These are phyloP conservation scores for Bassia scoparia DNA, from an alignment of 148 eudicot genomes.

Conservation along the genomic window DNA sequence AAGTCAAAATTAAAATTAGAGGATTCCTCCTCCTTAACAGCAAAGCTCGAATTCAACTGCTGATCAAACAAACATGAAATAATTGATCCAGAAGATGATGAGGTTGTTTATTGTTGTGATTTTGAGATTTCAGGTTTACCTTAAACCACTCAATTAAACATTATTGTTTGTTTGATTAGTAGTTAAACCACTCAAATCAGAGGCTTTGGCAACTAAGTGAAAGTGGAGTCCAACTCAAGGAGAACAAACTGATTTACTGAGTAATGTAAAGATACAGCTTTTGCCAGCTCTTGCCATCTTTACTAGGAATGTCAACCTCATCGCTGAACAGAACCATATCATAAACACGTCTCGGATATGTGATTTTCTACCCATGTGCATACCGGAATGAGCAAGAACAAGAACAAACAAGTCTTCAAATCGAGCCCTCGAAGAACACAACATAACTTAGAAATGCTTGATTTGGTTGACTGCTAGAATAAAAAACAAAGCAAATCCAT, in stretches of 20 bases:
- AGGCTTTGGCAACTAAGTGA: conserved; percentile 66
- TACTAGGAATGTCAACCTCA: conserved; percentile 55
- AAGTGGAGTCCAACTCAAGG: conserved; percentile 75
- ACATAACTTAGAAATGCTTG: conserved; percentile 45
- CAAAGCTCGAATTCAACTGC: too few relatives aligned
- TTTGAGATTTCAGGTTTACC: too few relatives aligned
- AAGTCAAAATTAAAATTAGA: too few relatives aligned
- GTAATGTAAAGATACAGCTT: conserved; percentile 64
- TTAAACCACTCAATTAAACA: too few relatives aligned
- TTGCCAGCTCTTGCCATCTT: conserved; percentile 90
- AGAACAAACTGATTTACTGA: conserved; percentile 66
- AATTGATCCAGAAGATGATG: too few relatives aligned
- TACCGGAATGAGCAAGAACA: conserved; percentile 50
- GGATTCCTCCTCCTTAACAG: too few relatives aligned
- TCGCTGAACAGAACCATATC: conserved; percentile 77
- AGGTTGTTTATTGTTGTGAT: too few relatives aligned
- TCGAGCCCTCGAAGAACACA: conserved; percentile 65
- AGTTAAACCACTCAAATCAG: too few relatives aligned
- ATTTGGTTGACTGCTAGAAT: conserved; percentile 41
- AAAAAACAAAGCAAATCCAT: conserved; percentile 14
- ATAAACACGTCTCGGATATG: conserved; percentile 69
- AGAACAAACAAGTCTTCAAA: conserved; percentile 49
- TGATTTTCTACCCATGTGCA: conserved; percentile 66
- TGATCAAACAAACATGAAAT: too few relatives aligned
- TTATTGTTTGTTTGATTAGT: too few relatives aligned